Evolutionary conservation across 2,329 filamentous ascomycete species (phyloP), one percentile per base, ranked within the genome.

Genomic region (Epichloe bromicola): DNA sequence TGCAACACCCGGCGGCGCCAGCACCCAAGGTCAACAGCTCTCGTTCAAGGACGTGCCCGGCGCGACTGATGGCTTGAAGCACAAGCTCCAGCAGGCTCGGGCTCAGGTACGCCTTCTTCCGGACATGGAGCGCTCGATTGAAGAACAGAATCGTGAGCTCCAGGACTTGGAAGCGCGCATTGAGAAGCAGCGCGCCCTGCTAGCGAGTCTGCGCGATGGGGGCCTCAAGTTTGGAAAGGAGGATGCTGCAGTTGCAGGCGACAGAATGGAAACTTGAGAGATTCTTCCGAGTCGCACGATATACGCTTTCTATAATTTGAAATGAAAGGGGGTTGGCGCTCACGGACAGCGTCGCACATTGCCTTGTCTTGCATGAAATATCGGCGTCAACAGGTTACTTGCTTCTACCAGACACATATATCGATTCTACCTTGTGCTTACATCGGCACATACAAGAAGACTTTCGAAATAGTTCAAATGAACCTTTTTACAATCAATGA

Each of bases 31-130:
- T 51, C 60, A 66, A 60, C 62, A 64, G 43, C 67, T 74, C 41
- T 71, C 67, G 15, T 72, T 77, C 55, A 94, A 95, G 65, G 85
- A 95, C 59, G 78, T 97, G 15, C 81, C 85, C 2, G 78, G 82
- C 2, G 88, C 87, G 37, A 86, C 87, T 1, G 86, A 88, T 61
- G 77, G 79, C 37, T 74, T 96, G 59, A 90, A 88, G 67, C 83
- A 90, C 67, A 87, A 88, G 67, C 78, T 97, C 53, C 85, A 89
- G 65, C 84, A 83, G 58, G 89, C 90, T 47, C 76, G 86, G 47
- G 75, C 73, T 36, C 78, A 82, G 58, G 72, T 89, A 49, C 74
- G 75, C 61, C 70, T 72, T 30, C 66, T 93, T 58, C 85, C 84
- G 10, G 86, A 90, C 67, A 79, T 91, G 63, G 71, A 79, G 17